phyloP scores from a whole-genome alignment of 208 protist genomes.

The Phytomonas francai region DNA sequence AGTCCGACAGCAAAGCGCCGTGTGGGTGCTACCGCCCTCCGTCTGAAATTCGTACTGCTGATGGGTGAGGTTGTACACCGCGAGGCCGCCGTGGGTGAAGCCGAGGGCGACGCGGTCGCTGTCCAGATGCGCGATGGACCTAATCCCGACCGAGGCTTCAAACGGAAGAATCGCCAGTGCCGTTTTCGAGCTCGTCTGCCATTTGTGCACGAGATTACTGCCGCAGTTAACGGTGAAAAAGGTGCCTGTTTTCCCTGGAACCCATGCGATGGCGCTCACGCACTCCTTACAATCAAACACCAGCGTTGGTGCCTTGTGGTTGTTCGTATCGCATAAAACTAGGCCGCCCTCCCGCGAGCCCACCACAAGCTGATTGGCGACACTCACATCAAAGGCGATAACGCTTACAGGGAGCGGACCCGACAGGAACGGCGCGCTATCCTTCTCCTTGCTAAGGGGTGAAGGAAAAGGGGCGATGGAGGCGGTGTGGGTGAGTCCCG shows the following conservation, averaged over 20 bases:
- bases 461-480: conserved; percentile 53
- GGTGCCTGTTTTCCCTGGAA: conserved; percentile 37
- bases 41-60: conserved; percentile 46
- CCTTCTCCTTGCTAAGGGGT: conserved; percentile 21
- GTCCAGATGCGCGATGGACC: conserved; percentile 33
- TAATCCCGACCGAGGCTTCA: conserved; percentile 18
- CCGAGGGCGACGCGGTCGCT: conserved; percentile 46
- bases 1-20: conserved; percentile 62
- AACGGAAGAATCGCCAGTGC: conserved; percentile 26
- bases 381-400: conserved; percentile 65
- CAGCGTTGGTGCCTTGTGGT: conserved; percentile 32
- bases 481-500: conserved; percentile 41
- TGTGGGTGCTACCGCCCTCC: conserved; percentile 72
- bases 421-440: conserved; percentile 11
- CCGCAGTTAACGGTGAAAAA: conserved; percentile 68
- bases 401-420: conserved; percentile 38
- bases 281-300: conserved; percentile 35
- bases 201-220: conserved; percentile 53
- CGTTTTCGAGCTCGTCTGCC: conserved; percentile 51
- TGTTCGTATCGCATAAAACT: conserved; percentile 43
- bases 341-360: conserved; percentile 67
- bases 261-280: conserved; percentile 64
- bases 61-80: conserved; percentile 62
- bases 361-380: conserved; percentile 53
- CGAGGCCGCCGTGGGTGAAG: conserved; percentile 59